Percentiles rank a stretch among this genome's conserved stretches.
Conservation (phyloP, 371 early-diverging fungal species). For the Amoeboradix gromovi region DNA sequence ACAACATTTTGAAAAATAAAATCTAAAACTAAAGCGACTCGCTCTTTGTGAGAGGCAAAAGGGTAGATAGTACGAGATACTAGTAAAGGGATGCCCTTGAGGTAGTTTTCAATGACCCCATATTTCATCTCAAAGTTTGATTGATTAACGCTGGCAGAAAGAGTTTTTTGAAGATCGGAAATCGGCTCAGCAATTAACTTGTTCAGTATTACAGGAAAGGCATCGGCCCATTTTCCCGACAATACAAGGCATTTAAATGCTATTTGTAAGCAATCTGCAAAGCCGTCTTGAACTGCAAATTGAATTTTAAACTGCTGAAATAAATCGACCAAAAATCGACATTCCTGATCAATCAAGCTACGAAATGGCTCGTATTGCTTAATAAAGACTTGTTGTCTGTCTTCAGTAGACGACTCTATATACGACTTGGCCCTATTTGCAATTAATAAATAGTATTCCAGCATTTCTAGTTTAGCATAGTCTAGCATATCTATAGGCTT, state of each 20-base stretch:
- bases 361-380: neutral
- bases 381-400: neutral
- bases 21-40: neutral
- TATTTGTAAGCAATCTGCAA: neutral
- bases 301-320: neutral
- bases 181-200: neutral
- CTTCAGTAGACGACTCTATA: neutral
- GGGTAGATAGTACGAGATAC: neutral
- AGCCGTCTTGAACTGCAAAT: neutral
- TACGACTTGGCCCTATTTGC: neutral
- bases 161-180: neutral
- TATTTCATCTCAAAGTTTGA: neutral
- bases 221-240: neutral
- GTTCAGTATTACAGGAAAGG: neutral
- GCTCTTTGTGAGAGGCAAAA: neutral
- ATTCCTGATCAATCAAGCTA: neutral
- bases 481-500: neutral
- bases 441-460: neutral
- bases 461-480: neutral
- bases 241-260: neutral
- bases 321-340: neutral
- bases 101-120: neutral
- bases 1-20: neutral
- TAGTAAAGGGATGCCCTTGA: neutral
- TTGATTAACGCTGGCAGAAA: neutral